Conservation (phyloP, 2,329 filamentous ascomycete species). For the Fusarium ambrosium region DNA sequence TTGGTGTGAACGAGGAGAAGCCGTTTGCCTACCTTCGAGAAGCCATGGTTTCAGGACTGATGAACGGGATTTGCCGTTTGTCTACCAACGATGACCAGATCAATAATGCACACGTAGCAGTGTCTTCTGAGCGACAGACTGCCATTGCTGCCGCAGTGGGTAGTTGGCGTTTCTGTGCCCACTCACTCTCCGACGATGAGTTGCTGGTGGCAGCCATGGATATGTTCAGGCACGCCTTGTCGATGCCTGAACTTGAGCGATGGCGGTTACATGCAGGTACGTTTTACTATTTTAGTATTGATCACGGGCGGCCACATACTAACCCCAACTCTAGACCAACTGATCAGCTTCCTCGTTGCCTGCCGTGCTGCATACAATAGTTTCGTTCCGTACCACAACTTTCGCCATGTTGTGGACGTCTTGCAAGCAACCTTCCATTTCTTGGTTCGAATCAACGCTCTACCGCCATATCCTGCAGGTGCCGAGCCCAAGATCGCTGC, state of each 20-base stretch:
- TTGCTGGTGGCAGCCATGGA: conserved; percentile 85
- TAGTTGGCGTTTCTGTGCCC: conserved; percentile 89
- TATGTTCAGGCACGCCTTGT: conserved; percentile 91
- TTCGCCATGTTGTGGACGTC: conserved; percentile 96
- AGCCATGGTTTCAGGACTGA: conserved; percentile 92
- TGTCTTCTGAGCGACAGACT: conserved; percentile 74
- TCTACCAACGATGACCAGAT: conserved; percentile 73
- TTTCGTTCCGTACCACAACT: conserved; percentile 98
- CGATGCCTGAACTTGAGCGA: conserved; percentile 82
- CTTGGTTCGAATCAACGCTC: conserved; percentile 81
- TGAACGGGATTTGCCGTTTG: conserved; percentile 88
- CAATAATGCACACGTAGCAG: conserved; percentile 74
- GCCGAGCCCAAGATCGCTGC: conserved; percentile 48
- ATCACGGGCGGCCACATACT: conserved; percentile 49
- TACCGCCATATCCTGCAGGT: conserved; percentile 74
- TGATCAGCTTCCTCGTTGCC: conserved; percentile 87
- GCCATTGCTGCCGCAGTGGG: conserved; percentile 78
- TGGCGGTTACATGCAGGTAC: conserved; percentile 85
- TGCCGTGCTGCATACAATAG: conserved; percentile 95
- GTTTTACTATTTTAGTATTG: conserved; percentile 47
- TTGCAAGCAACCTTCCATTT: conserved; percentile 94
- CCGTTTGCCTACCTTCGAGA: conserved; percentile 92
- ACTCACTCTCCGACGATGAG: conserved; percentile 91
- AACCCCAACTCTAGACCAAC: conserved; percentile 72
- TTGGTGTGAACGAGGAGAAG: conserved; percentile 86